Conservation (phyloP, 1,284 basidiomycete species). For the Apiotrichum siamense region DNA sequence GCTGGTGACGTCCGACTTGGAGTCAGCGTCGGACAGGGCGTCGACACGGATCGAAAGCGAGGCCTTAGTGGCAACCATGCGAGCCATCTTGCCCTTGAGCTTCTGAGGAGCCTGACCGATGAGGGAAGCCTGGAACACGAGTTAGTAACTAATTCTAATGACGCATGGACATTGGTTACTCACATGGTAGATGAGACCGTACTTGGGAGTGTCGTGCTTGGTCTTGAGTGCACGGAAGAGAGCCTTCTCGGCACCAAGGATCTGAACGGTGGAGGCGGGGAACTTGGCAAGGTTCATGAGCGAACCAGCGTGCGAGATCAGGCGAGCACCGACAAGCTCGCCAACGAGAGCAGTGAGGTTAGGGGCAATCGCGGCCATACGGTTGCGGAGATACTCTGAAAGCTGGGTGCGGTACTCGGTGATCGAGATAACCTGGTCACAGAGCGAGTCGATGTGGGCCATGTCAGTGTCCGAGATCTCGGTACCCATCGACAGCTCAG, state of each 20-base stretch:
- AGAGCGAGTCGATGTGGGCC: slow-evolving; percentile 86
- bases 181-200: slow-evolving; percentile 90
- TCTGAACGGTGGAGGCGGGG: slow-evolving; percentile 96
- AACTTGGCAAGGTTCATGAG: slow-evolving; percentile 91
- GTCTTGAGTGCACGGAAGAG: slow-evolving; percentile 97
- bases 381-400: slow-evolving; percentile 88
- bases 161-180: not conserved
- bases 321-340: slow-evolving; percentile 89
- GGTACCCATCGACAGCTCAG: slow-evolving; percentile 97
- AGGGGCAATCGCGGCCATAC: slow-evolving; percentile 95
- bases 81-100: slow-evolving; percentile 99
- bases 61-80: slow-evolving; percentile 98
- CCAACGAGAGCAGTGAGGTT: slow-evolving; percentile 94
- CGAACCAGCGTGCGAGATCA: slow-evolving; percentile 95
- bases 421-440: slow-evolving; percentile 96
- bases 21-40: slow-evolving; percentile 85
- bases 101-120: slow-evolving; percentile 97
- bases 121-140: slow-evolving; percentile 62
- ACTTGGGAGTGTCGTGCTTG: slow-evolving; percentile 98
- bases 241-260: slow-evolving; percentile 96
- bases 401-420: slow-evolving; percentile 89
- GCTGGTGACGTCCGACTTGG: slow-evolving; percentile 73
- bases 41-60: slow-evolving; percentile 95
- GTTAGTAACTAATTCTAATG: too few relatives aligned
- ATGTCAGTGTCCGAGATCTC: slow-evolving; percentile 96